Conservation (phyloP, 129 eudicot species). For the Saposhnikovia divaricata region DNA sequence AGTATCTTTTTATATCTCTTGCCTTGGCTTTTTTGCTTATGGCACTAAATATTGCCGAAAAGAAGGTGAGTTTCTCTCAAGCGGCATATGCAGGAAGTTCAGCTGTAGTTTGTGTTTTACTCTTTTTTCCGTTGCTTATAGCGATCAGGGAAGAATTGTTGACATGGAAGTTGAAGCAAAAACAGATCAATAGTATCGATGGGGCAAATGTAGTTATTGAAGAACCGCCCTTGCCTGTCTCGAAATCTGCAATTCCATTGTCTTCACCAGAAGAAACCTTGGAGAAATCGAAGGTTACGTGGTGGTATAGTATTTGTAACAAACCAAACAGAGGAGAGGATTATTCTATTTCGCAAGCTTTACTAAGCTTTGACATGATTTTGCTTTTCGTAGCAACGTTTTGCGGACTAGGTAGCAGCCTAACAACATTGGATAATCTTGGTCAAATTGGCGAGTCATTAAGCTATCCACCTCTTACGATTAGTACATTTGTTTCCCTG, state of each 20-base stretch:
- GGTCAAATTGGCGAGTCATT: conserved; percentile 34
- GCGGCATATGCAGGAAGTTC: conserved; percentile 15
- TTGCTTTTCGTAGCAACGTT: conserved; percentile 20
- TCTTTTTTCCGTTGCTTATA: conserved; percentile 9
- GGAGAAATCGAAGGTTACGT: not conserved
- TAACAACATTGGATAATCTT: conserved; percentile 28
- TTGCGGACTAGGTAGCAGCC: conserved; percentile 28
- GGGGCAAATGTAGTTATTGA: conserved; percentile 2
- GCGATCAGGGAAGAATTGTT: conserved; percentile 24
- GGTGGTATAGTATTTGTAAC: conserved; percentile 11
- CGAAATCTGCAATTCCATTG: not conserved
- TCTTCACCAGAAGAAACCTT: not conserved
- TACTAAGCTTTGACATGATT: conserved; percentile 27
- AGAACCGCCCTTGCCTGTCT: conserved; percentile 4
- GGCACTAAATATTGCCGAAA: conserved; percentile 22
- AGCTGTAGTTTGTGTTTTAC: conserved; percentile 14
- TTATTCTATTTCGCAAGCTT: conserved; percentile 26
- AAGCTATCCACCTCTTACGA: conserved; percentile 18
- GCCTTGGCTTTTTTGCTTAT: conserved; percentile 14
- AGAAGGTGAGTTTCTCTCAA: conserved; percentile 16
- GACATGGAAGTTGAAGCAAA: conserved; percentile 3
- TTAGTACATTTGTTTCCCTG: conserved; percentile 25
- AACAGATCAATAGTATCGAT: not conserved
- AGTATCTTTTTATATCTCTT: conserved; percentile 17
- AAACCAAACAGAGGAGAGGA: conserved; percentile 31